Base-by-base conservation (phyloP, 805 yeast genomes). In the Torulaspora indica region DNA sequence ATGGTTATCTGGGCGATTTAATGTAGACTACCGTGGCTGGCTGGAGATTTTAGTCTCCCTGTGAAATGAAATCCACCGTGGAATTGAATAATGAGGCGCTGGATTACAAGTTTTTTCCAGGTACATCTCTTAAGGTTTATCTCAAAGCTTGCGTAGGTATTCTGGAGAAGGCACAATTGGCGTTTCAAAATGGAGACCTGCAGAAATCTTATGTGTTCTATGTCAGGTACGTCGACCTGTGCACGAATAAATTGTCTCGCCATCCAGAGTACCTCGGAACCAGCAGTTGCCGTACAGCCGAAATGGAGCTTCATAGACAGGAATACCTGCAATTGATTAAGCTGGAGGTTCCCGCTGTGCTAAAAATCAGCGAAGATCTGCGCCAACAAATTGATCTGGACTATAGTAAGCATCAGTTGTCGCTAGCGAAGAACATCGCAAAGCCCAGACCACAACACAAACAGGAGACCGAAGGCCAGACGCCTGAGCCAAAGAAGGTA, bases 171-270 rank as follows among this genome's bases (percentile, higher is more conserved):
- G 58, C 81, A 58, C 64, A 78, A 54, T 49, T 32, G 54, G 58
- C 44, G 25, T 45, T 49, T 14, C 58, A 61, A 15, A 76, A 71
- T 34, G 66, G 69, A 12, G 67, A 73, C 23, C 56, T 65, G 33
- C 73, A 70, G 33, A 76, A 74, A 46, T 77, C 86, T 0, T 82
- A 75, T 54, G 61, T 78, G 24, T 63, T 79, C 43, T 80, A 79
- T 54, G 64, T 75, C 35, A 63, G 89, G 44, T 81, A 77, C 52
- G 73, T 81, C 17, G 85, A 82, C 36, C 46, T 63, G n/a, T 55
- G 60, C 44, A 56, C 58, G 29, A 56, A 60, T 39, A 64, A 56
- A 43, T 44, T 64, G 32, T 49, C 64, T 4, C 48, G 38, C 8
- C 68, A 64, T 44, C 60, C 65, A 2, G 57, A 61, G 20, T 51